phyloP scores from a whole-genome alignment of 805 yeast genomes.

The Saturnispora kantuleensis region DNA sequence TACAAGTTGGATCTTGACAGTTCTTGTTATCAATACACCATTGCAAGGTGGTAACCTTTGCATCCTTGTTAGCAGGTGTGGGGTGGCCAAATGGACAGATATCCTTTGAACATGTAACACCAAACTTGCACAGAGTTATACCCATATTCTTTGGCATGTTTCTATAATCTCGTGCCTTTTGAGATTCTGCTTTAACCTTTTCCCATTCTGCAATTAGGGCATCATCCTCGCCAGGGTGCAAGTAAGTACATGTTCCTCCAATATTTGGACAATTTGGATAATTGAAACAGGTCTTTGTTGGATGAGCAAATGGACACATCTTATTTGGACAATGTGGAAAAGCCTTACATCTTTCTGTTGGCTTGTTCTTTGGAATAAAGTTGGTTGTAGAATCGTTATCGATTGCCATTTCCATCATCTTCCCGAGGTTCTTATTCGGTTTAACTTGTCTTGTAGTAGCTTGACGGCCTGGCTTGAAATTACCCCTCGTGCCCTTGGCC shows the following conservation, averaged over 20 bases:
- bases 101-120: conserved; percentile 63
- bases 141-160: conserved; percentile 24
- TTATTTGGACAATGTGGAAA: conserved; percentile 62
- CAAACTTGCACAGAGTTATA: conserved; percentile 65
- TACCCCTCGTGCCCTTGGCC: conserved; percentile 5
- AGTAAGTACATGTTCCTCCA: conserved; percentile 71
- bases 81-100: conserved; percentile 88
- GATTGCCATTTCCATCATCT: conserved; percentile 27
- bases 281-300: conserved; percentile 62
- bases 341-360: conserved; percentile 53
- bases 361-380: conserved; percentile 37
- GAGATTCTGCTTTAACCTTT: conserved; percentile 34
- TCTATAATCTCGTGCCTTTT: conserved; percentile 7
- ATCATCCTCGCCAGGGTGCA: conserved; percentile 82
- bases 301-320: conserved; percentile 71
- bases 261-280: conserved; percentile 72
- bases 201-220: conserved; percentile 60
- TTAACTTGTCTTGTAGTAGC: conserved; percentile 1
- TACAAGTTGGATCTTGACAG: conserved; percentile 55
- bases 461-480: conserved; percentile 6
- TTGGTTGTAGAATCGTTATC: conserved; percentile 19
- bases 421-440: conserved; percentile 6
- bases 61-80: conserved; percentile 70
- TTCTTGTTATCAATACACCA: conserved; percentile 70
- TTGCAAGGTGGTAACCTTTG: conserved; percentile 53